These are phyloP conservation scores for Tricholoma sp. DNA, from an alignment of 768 basidiomycete species.

Conservation along the genomic window DNA sequence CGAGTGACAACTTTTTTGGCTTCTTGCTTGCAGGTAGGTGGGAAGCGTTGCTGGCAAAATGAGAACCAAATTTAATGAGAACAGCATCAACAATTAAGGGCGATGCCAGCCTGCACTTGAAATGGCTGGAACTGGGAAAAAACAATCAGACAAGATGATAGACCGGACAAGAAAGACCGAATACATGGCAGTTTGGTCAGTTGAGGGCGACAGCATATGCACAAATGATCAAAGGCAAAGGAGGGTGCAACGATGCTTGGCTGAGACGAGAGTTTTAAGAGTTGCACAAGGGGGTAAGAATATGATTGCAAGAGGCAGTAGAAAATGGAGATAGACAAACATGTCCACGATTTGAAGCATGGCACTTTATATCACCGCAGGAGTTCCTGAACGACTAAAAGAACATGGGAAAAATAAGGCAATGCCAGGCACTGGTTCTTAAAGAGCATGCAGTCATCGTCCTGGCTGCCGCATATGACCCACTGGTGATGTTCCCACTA, in stretches of 20 bases:
- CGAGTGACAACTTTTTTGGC: too few species aligned
- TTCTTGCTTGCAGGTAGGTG: too few species aligned
- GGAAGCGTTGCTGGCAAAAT: too few species aligned
- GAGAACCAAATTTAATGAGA: too few species aligned
- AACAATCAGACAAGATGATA: too few species aligned
- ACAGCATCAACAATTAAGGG: too few species aligned
- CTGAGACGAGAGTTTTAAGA: not conserved
- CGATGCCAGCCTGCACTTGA: too few species aligned
- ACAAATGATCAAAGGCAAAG: not conserved
- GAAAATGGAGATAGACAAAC: not conserved
- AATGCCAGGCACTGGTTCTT: not conserved
- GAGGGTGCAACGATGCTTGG: not conserved
- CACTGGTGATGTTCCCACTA: not conserved
- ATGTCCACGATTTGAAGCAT: not conserved
- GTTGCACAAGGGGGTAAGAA: not conserved
- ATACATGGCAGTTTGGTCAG: not conserved
- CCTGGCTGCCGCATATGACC: not conserved
- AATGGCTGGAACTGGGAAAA: too few species aligned
- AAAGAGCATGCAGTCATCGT: not conserved
- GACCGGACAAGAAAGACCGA: too few species aligned
- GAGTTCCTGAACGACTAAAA: not conserved
- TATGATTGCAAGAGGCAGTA: not conserved
- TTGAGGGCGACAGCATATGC: not conserved
- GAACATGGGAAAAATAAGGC: not conserved
- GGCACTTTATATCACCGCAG: not conserved